Conservation (phyloP, 2,329 filamentous ascomycete species). For the Colletotrichum higginsianum region DNA sequence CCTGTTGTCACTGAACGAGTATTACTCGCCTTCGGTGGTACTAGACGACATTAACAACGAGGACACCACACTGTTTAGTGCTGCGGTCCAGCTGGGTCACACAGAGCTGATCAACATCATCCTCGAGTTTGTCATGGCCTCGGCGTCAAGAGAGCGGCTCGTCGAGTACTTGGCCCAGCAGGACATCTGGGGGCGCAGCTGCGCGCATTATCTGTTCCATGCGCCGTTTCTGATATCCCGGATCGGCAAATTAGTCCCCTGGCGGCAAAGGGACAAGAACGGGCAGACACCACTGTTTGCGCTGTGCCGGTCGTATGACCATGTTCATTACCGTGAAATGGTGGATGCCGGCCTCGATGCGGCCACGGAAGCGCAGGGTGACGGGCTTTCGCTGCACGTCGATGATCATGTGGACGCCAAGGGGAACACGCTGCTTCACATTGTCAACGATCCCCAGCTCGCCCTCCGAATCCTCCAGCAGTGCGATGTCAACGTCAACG, state of each 20-base stretch:
- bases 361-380: slow-evolving; percentile 81
- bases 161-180: slow-evolving; percentile 80
- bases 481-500: slow-evolving; percentile 96
- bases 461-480: slow-evolving; percentile 82
- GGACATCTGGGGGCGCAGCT: slow-evolving; percentile 88
- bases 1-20: slow-evolving; percentile 81
- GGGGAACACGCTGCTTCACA: slow-evolving; percentile 95
- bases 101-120: slow-evolving; percentile 81
- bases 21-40: slow-evolving; percentile 80
- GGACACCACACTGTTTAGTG: slow-evolving; percentile 89
- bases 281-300: slow-evolving; percentile 98
- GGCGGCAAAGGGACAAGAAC: slow-evolving; percentile 94
- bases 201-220: slow-evolving; percentile 97
- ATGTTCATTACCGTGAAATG: slow-evolving; percentile 89
- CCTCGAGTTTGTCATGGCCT: slow-evolving; percentile 77
- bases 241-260: slow-evolving; percentile 85
- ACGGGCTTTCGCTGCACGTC: slow-evolving; percentile 85
- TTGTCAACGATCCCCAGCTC: slow-evolving; percentile 88
- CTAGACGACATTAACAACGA: slow-evolving; percentile 91
- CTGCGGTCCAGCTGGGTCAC: slow-evolving; percentile 89
- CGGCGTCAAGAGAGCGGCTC: slow-evolving; percentile 69
- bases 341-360: slow-evolving; percentile 84
- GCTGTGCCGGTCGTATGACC: slow-evolving; percentile 94
- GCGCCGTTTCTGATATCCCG: slow-evolving; percentile 83
- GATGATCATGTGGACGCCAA: slow-evolving; percentile 95